phyloP scores from a whole-genome alignment of 345 rosid species.

The Firmiana major region DNA sequence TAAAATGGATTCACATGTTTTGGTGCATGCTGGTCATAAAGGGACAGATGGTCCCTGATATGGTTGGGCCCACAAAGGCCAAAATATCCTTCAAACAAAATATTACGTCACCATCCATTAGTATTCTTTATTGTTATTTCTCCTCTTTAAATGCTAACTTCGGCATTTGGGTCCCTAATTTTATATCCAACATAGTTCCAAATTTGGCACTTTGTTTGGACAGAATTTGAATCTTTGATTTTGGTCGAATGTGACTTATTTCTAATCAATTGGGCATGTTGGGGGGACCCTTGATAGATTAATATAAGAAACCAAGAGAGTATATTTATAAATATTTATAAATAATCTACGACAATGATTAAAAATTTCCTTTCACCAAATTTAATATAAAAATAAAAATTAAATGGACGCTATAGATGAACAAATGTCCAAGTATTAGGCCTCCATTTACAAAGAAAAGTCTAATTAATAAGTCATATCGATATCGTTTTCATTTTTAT shows the following conservation, averaged over 20 bases:
- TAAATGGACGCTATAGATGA: no score
- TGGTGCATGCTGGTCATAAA: conserved; percentile 44
- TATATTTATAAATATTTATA: no score
- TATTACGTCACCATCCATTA: no score
- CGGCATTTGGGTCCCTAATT: not conserved
- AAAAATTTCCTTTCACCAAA: no score
- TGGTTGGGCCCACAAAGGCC: conserved; percentile 1
- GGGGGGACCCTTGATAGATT: not conserved
- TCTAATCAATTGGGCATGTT: not conserved
- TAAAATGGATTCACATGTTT: conserved; percentile 37
- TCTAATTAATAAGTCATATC: no score
- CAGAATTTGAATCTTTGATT: not conserved
- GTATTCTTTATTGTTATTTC: not conserved
- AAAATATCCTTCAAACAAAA: no score
- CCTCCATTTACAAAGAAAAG: no score
- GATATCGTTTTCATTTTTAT: no score
- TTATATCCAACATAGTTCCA: not conserved
- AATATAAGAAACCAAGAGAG: no score
- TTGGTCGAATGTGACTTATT: conserved; percentile 5
- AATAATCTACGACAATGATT: no score
- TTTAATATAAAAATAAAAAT: no score
- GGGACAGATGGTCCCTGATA: conserved; percentile 39
- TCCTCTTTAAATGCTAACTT: conserved; percentile 18
- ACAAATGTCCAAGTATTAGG: no score
- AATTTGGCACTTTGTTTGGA: conserved; percentile 1